These are phyloP conservation scores for Colletotrichum orbiculare DNA, from an alignment of 2,329 filamentous ascomycete species.

Conservation along the genomic window DNA sequence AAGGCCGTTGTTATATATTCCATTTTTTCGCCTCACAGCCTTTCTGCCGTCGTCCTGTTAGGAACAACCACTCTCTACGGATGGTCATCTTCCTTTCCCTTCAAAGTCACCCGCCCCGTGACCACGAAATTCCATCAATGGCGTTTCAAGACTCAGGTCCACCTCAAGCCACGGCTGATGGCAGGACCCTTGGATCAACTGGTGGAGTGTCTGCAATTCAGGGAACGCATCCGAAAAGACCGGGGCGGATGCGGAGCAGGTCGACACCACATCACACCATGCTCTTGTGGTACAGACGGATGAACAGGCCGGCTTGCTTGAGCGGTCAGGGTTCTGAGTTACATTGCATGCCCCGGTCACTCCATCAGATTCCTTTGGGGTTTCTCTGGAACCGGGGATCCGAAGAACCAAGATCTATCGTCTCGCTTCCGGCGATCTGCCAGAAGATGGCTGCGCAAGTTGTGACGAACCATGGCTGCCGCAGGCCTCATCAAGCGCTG, in stretches of 20 bases:
- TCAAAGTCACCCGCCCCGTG: slow-evolving; percentile 10
- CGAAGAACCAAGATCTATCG: slow-evolving; percentile 18
- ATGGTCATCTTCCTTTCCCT: slow-evolving; percentile 29
- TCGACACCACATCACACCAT: slow-evolving; percentile 5
- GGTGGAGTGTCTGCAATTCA: slow-evolving; percentile 18
- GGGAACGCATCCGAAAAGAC: slow-evolving; percentile 10
- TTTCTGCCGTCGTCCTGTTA: neutral
- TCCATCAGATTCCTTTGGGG: neutral
- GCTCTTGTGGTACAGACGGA: neutral
- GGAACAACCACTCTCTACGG: slow-evolving; percentile 11
- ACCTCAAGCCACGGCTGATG: slow-evolving; percentile 2
- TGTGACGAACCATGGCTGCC: neutral
- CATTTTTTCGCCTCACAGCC: too few relatives aligned
- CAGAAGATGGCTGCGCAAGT: neutral
- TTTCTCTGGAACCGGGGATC: neutral
- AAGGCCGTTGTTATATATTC: slow-evolving; percentile 22
- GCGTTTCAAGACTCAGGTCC: neutral
- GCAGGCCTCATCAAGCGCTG: neutral
- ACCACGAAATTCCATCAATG: slow-evolving; percentile 31
- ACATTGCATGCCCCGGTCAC: slow-evolving; percentile 10
- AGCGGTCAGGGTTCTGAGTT: slow-evolving; percentile 6
- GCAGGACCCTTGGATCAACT: slow-evolving; percentile 21
- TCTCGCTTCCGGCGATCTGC: slow-evolving; percentile 17
- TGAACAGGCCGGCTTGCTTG: slow-evolving; percentile 1
- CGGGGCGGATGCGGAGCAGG: slow-evolving; percentile 4